Evolutionary conservation across 139 green algal species (phyloP).

Genomic region (Chlorella sorokiniana): DNA sequence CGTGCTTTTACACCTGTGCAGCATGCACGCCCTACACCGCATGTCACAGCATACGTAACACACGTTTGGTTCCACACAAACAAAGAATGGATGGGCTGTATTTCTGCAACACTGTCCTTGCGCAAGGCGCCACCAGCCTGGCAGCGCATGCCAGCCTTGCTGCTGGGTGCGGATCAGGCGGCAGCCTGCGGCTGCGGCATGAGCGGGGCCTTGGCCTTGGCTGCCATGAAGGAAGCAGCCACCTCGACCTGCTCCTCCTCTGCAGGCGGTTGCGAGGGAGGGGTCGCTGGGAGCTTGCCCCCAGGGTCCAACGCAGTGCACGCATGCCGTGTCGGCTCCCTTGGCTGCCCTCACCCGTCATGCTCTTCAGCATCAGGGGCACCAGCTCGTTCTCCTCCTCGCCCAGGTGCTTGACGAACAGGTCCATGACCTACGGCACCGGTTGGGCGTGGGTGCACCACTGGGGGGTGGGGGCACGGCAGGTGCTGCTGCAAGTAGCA

Average conservation of each 20-base stretch:
- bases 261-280: background rate
- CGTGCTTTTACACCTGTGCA: no score
- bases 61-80: no score
- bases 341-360: conserved; percentile 5
- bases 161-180: background rate
- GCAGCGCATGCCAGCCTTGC: background rate
- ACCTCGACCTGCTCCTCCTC: conserved; percentile 22
- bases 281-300: no score
- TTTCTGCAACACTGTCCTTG: no score
- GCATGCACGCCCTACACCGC: no score
- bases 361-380: conserved; percentile 9
- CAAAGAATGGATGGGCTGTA: no score
- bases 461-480: background rate
- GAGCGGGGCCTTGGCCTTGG: conserved; percentile 37
- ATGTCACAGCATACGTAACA: no score
- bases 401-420: conserved; percentile 22
- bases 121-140: background rate
- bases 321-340: no score
- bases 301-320: no score
- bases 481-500: background rate
- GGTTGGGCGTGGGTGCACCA: background rate
- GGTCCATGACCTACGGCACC: background rate
- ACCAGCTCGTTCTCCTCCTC: conserved; percentile 39
- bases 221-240: conserved; percentile 8
- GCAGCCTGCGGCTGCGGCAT: conserved; percentile 13